phyloP scores from a whole-genome alignment of 257 asterid genomes.

The Nicotiana noctiflora region DNA sequence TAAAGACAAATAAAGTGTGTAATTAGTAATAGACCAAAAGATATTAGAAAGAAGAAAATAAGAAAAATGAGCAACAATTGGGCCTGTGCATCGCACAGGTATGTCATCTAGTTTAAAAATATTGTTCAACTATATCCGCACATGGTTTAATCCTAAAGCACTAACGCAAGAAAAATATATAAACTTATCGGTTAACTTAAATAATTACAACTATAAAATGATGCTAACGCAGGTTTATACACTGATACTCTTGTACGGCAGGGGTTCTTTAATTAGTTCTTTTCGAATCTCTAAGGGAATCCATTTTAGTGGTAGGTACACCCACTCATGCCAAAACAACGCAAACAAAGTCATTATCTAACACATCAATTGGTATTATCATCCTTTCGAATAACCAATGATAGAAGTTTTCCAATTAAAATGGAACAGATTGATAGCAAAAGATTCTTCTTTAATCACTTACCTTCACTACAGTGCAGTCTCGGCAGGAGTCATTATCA shows the following conservation, averaged over 20 bases:
- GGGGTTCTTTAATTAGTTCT: neutral
- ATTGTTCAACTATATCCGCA: too few species aligned
- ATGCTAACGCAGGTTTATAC: neutral
- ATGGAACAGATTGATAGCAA: neutral
- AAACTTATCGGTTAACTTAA: neutral
- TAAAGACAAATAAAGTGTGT: too few species aligned
- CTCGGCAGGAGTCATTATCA: slow-evolving; percentile 59
- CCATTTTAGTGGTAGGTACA: neutral
- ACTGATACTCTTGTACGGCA: neutral
- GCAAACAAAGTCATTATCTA: neutral
- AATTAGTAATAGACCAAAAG: too few species aligned
- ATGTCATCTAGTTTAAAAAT: too few species aligned
- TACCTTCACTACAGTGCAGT: slow-evolving; percentile 88
- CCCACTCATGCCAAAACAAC: neutral
- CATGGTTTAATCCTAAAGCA: neutral
- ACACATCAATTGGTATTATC: neutral
- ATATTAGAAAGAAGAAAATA: too few species aligned
- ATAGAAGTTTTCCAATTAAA: neutral
- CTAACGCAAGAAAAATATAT: neutral
- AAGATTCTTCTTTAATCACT: neutral
- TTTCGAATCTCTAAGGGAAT: neutral
- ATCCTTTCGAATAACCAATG: too few species aligned
- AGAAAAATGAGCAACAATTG: too few species aligned
- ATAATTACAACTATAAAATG: neutral
- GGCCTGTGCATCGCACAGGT: too few species aligned